Conservation (phyloP, 148 eudicot species). For the Rhododendron mucronatum region DNA sequence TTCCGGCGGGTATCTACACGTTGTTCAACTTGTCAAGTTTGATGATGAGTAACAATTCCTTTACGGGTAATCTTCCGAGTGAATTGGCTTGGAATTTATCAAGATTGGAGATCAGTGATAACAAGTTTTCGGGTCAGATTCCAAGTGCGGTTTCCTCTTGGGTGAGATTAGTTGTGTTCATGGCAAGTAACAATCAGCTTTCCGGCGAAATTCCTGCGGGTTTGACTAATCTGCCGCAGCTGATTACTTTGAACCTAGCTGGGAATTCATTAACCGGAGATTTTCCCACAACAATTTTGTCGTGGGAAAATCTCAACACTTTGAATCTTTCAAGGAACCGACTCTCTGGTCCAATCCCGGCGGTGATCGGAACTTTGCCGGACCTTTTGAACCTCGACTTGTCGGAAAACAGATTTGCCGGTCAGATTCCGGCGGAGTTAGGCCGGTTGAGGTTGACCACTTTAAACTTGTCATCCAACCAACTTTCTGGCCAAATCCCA, state of each 20-base stretch:
- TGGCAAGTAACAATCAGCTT: slow-evolving; percentile 50
- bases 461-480: slow-evolving; percentile 31
- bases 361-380: slow-evolving; percentile 18
- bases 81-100: slow-evolving; percentile 38
- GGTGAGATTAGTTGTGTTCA: slow-evolving; percentile 33
- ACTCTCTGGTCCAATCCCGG: slow-evolving; percentile 26
- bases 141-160: slow-evolving; percentile 35
- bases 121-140: slow-evolving; percentile 50
- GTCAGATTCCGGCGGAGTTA: slow-evolving; percentile 24
- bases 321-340: slow-evolving; percentile 26
- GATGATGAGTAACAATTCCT: slow-evolving; percentile 33
- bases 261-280: slow-evolving; percentile 24
- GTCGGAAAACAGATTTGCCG: slow-evolving; percentile 25
- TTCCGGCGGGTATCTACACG: slow-evolving; percentile 54
- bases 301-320: slow-evolving; percentile 18
- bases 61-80: slow-evolving; percentile 51
- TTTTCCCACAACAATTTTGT: slow-evolving; percentile 14
- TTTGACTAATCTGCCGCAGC: slow-evolving; percentile 30
- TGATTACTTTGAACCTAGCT: slow-evolving; percentile 13
- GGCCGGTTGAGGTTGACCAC: slow-evolving; percentile 15
- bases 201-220: slow-evolving; percentile 46
- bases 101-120: slow-evolving; percentile 41
- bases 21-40: slow-evolving; percentile 19
- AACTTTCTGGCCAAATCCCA: slow-evolving; percentile 28
- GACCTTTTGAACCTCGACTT: slow-evolving; percentile 26